A percentile compares a stretch with the other conserved stretches of the same genome.
Evolutionary conservation across 805 yeast genomes (phyloP).

Genomic region (Spathaspora boniae): DNA sequence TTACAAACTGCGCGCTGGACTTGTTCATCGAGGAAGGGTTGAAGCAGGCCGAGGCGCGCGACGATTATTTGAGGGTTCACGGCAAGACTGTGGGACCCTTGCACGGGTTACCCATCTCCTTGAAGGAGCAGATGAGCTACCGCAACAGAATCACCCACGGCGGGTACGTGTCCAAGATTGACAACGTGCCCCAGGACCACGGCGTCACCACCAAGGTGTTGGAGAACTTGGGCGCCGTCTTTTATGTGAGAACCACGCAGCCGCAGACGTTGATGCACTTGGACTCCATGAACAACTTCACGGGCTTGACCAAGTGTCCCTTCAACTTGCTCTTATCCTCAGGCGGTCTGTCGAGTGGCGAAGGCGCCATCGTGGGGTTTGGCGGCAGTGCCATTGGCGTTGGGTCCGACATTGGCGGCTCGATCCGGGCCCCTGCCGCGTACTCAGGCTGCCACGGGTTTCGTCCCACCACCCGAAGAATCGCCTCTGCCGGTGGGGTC

Average conservation of each 20-base stretch:
- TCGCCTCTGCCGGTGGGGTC: slow-evolving; percentile 41
- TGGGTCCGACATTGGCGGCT: slow-evolving; percentile 44
- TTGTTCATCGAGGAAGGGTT: slow-evolving; percentile 58
- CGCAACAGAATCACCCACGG: slow-evolving; percentile 36
- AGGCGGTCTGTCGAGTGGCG: slow-evolving; percentile 46
- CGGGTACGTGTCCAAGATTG: slow-evolving; percentile 34
- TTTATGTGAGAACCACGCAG: slow-evolving; percentile 41
- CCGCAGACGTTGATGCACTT: slow-evolving; percentile 47
- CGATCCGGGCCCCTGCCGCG: slow-evolving; percentile 43
- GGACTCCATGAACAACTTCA: slow-evolving; percentile 37
- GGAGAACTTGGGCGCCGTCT: slow-evolving; percentile 41
- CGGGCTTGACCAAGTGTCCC: slow-evolving; percentile 38
- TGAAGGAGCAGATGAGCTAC: slow-evolving; percentile 48
- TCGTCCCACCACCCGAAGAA: slow-evolving; percentile 40
- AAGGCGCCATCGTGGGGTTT: slow-evolving; percentile 40
- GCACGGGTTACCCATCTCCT: slow-evolving; percentile 64
- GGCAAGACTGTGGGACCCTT: slow-evolving; percentile 58
- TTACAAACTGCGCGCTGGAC: slow-evolving; percentile 42
- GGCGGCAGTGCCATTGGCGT: slow-evolving; percentile 40
- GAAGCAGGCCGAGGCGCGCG: slow-evolving; percentile 51
- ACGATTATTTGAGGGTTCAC: slow-evolving; percentile 42
- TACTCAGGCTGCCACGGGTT: slow-evolving; percentile 40
- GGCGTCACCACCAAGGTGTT: slow-evolving; percentile 29
- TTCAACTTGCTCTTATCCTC: slow-evolving; percentile 34
- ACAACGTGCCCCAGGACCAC: slow-evolving; percentile 26